These are phyloP conservation scores for Heteromeles arbutifolia DNA, from an alignment of 306 rosid species.

Conservation along the genomic window DNA sequence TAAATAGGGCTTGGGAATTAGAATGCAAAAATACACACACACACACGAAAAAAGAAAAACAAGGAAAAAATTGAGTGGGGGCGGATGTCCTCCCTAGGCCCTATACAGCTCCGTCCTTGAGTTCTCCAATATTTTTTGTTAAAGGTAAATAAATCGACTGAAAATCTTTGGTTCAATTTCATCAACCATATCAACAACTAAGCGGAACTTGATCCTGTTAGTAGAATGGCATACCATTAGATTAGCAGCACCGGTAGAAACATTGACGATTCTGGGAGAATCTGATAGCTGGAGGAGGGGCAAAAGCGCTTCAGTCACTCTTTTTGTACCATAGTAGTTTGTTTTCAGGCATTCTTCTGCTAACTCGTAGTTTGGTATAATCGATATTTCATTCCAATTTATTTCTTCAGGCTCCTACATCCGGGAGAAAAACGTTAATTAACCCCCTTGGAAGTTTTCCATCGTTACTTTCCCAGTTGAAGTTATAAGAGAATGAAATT, in stretches of 20 bases:
- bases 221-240: background rate
- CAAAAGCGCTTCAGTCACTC: constrained; percentile 22
- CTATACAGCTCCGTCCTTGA: too few species aligned
- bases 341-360: constrained; percentile 29
- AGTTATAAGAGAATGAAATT: background rate
- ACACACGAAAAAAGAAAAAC: too few species aligned
- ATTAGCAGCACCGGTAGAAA: constrained; percentile 10
- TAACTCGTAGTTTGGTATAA: constrained; percentile 9
- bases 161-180: too few species aligned
- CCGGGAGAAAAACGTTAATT: background rate
- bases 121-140: background rate
- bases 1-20: too few species aligned
- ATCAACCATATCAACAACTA: background rate
- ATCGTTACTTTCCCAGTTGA: background rate
- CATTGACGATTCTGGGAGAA: constrained; percentile 42
- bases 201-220: background rate
- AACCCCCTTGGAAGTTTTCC: background rate
- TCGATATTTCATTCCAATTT: constrained; percentile 28
- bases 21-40: too few species aligned
- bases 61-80: too few species aligned
- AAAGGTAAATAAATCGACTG: background rate
- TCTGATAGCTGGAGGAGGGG: constrained; percentile 43
- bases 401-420: background rate
- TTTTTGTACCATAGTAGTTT: constrained; percentile 44
- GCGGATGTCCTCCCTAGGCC: too few species aligned